phyloP scores from a whole-genome alignment of 192 early-diverging fungal species.

The Entomortierella chlamydospora region DNA sequence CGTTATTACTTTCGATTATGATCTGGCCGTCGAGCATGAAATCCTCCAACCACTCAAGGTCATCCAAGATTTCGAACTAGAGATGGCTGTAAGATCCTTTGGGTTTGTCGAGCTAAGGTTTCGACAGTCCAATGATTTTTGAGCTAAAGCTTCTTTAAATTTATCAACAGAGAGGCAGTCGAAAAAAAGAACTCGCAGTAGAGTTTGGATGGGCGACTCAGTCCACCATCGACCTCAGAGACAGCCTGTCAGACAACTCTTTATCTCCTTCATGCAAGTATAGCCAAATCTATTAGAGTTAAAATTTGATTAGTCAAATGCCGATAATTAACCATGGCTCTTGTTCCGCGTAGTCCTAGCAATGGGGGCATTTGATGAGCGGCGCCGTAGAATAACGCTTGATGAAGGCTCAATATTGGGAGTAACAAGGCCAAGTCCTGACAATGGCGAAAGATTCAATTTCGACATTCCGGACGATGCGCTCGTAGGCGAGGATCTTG shows the following conservation, averaged over 20 bases:
- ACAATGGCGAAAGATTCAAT: background rate
- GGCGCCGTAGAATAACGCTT: constrained; percentile 24
- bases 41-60: constrained; percentile 2
- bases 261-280: background rate
- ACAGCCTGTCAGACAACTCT: background rate
- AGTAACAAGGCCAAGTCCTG: background rate
- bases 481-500: constrained; percentile 18
- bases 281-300: too few relatives aligned
- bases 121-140: too few relatives aligned
- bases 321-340: too few relatives aligned
- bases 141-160: too few relatives aligned
- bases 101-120: background rate
- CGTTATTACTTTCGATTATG: constrained; percentile 34
- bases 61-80: constrained; percentile 17
- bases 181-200: constrained; percentile 15
- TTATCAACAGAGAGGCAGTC: constrained; percentile 2
- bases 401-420: constrained; percentile 6
- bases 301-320: too few relatives aligned
- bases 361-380: background rate
- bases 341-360: background rate
- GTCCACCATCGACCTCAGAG: background rate
- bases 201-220: constrained; percentile 38
- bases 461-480: constrained; percentile 11
- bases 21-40: constrained; percentile 19
- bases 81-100: constrained; percentile 13